Evolutionary conservation across 441 rosid genomes (phyloP).

Genomic region (Corymbia citriodora): DNA sequence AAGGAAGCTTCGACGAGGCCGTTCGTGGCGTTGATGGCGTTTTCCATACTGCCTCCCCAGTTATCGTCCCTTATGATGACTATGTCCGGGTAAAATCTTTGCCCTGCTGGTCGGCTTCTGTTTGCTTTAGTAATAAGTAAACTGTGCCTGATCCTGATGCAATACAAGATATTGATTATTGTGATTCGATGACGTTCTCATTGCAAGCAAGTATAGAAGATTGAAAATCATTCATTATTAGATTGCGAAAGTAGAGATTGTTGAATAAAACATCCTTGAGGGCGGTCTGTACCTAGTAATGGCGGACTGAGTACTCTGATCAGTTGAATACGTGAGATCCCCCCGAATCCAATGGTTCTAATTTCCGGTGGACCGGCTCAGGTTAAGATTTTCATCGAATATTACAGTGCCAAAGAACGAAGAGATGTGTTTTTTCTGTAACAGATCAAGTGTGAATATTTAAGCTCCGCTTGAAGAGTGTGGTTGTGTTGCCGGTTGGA

Average conservation of each 20-base stretch:
- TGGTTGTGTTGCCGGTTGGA: not conserved
- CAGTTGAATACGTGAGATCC: not conserved
- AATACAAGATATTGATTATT: not conserved
- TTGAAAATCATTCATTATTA: not conserved
- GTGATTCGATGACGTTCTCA: not conserved
- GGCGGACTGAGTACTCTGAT: not conserved
- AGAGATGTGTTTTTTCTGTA: not conserved
- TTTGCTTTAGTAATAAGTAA: not conserved
- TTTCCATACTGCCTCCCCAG: conserved; percentile 82
- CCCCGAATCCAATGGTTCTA: not conserved
- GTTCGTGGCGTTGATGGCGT: conserved; percentile 67
- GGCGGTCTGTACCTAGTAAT: not conserved
- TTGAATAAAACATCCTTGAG: not conserved
- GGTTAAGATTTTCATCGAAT: not conserved
- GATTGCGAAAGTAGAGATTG: not conserved
- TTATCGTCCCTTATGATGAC: conserved; percentile 50
- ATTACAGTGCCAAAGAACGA: not conserved
- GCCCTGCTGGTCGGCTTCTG: not conserved
- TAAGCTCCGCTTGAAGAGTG: not conserved
- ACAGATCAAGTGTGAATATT: not conserved
- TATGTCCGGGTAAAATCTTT: conserved; percentile 33
- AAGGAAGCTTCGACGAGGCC: conserved; percentile 75
- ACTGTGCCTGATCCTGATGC: not conserved
- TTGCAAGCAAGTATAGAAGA: not conserved
- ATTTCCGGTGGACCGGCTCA: not conserved